Base-by-base conservation (phyloP, 352 stramenopile species). In the Thalassiosira exigua region DNA sequence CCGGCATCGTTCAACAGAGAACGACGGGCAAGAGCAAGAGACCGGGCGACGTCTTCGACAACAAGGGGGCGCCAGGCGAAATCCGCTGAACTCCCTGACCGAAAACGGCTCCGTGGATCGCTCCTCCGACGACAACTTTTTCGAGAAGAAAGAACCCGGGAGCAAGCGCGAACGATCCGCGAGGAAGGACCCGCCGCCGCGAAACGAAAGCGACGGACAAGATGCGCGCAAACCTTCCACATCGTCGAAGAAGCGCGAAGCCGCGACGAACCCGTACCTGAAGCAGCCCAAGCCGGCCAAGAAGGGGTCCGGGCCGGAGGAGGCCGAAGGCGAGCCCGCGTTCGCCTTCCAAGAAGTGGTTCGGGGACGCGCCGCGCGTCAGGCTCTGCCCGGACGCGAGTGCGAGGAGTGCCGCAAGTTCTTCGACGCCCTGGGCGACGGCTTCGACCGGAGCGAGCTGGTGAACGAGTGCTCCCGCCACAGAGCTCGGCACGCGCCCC, bases 281-380 rank as follows among this genome's bases (percentile, higher is more conserved):
- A 73, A 58, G 52, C 56, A 58, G 60, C 29, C 33, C 21, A 75
- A 75, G 27, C n/a, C 5, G 22, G 5, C 26, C 22, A 33, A 53
- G 32, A 69, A 60, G 22, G 33, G 48, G 41, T 51, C 27, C 29
- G 42, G 67, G 12, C 30, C 12, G 1, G 30, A 69, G 27, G 33
- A 22, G 14, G 29, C 29, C 22, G 58, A 32, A 21, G 57, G 22
- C 62, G 36, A 75, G 51, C 48, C 53, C 12, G 2, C 44, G 11
- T 84, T 71, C 44, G 74, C 73, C 12, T 89, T 79, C 53, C 48
- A 82, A 56, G 82, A 89, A 69, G 79, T 87, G 26, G 79, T 89
- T 1, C 66, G 79, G 41, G 78, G 81, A 14, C 76, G 68, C 17
- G 75, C 59, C 39, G 76, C 83, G 33, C 54, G 82, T 0, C 48